Base-by-base conservation (phyloP, 805 yeast genomes). In the Cyberlindnera petersonii region DNA sequence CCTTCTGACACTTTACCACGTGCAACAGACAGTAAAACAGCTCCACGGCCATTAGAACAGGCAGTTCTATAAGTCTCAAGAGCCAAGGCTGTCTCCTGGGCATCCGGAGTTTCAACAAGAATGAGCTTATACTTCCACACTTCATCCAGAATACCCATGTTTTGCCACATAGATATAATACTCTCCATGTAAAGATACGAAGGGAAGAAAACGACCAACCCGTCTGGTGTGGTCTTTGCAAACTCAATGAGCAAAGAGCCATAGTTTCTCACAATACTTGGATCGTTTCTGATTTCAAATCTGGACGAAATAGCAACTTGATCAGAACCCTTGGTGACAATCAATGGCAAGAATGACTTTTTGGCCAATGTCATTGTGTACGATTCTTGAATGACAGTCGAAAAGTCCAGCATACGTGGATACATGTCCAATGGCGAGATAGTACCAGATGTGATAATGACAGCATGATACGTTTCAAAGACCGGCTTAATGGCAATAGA, bases 1-100 rank as follows among this genome's bases (percentile, higher is more conserved):
- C 99, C 99, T 63, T 93, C 99, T 1, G 95, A 85, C 1, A 93
- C 98, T 58, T 93, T 93, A 8, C 99, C 99, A 73, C 99, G 88
- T 11, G 99, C 99, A 44, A 93, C 99, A 24, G 96, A 87, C 28
- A 93, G 72, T 55, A 93, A 72, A 2, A 94, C 91, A 0, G 99
- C 99, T 4, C 99, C 99, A 48, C 98, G 71, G 4, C 99, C 99
- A 61, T 93, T 93, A 1, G 91, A 81, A 56, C 99, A 93, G 0
- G 99, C 99, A 23, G 88, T 85, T 54, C 98, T 70, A 60, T 89
- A 93, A 0, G 98, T 93, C 49, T 93, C 98, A 50, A 93, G 66
- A 0, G 98, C 99, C 46, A 93, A 65, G 2, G 96, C 83, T 0
- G 99, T 93, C 61, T 93, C 99, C 60, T 93, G 99, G 0, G 97